Base-by-base conservation (phyloP, 2,329 filamentous ascomycete species). In the Ceratocystis lukuohia region DNA sequence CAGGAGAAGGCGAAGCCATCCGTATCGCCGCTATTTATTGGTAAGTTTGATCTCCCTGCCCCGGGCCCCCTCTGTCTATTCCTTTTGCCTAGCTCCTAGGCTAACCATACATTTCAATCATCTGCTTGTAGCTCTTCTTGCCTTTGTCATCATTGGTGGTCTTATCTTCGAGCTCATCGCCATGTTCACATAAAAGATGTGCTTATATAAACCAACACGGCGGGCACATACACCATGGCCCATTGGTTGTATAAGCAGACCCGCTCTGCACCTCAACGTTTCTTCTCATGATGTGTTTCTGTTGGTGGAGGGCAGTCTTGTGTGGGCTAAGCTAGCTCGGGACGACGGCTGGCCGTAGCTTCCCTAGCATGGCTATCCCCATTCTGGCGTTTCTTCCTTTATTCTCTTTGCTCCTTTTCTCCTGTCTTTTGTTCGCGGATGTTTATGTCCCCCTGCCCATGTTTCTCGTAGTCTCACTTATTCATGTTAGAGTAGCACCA, bases 1-100 rank as follows among this genome's bases (percentile, higher is more conserved):
- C 83, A 85, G 79, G 79, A 82, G 72, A 71, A 76, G 67, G 69
- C 75, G 66, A 86, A 85, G 80, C 81, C 83, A 66, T 81, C 84
- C 70, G 82, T 88, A 73, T 86, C 84, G 37, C 79, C 81, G n/a
- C 72, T 86, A 69, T 86, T 83, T 83, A 75, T 88, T 44, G 77
- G 85, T 87, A 78, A 70, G 79, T 76, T n/a, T 10, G 66, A 41
- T 57, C 33, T 7, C 25, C 12, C 44, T 28, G 37, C 20, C 17
- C n/a, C 57, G 17, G 33, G 41, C 17, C 22, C 50, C n/a, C 28
- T 15, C 30, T 33, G 53, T 59, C 17, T 37, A 45, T 20, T 25
- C 50, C 7, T 56, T 5, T 56, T 15, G 20, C 12, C 12, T 22
- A 8, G 17, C 50, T 15, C 50, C 12, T 3, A 28, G 2, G 46